Conservation (phyloP, 2,329 filamentous ascomycete genomes). For the Pezicula carpinea region DNA sequence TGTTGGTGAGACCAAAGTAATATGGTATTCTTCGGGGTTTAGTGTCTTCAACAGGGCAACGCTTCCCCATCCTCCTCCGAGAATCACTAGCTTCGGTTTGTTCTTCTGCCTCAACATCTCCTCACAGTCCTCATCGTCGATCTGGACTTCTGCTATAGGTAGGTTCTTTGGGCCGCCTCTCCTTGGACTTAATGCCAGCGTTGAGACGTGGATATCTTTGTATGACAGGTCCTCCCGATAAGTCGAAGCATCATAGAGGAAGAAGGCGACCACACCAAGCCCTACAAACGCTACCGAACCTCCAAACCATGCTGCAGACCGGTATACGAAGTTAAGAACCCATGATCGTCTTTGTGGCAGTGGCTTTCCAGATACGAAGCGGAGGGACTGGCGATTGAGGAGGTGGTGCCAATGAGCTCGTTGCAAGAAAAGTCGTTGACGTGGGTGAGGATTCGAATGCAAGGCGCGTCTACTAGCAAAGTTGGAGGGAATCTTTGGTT, state of each 20-base stretch:
- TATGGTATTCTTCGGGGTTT: slow-evolving; percentile 87
- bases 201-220: slow-evolving; percentile 76
- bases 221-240: slow-evolving; percentile 68
- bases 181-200: slow-evolving; percentile 74
- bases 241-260: slow-evolving; percentile 88
- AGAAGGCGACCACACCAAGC: slow-evolving; percentile 73
- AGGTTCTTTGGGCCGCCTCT: slow-evolving; percentile 91
- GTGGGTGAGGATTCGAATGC: slow-evolving; percentile 4
- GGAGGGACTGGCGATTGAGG: slow-evolving; percentile 10
- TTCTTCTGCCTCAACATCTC: slow-evolving; percentile 68
- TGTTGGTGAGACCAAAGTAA: slow-evolving; percentile 88
- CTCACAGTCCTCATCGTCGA: slow-evolving; percentile 82
- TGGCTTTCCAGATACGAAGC: slow-evolving; percentile 45
- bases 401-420: slow-evolving; percentile 11
- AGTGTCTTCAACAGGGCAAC: slow-evolving; percentile 88
- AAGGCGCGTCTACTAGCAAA: slow-evolving; percentile 2
- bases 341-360: slow-evolving; percentile 44
- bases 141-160: slow-evolving; percentile 79
- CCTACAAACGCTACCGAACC: slow-evolving; percentile 70
- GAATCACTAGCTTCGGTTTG: slow-evolving; percentile 87
- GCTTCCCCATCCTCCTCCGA: slow-evolving; percentile 93
- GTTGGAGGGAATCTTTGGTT: neutral
- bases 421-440: neutral
- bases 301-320: slow-evolving; percentile 67
- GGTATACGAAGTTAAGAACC: slow-evolving; percentile 57